Evolutionary conservation across 164 flowering plant genomes (phyloP).

Genomic region (Platanus orientalis): DNA sequence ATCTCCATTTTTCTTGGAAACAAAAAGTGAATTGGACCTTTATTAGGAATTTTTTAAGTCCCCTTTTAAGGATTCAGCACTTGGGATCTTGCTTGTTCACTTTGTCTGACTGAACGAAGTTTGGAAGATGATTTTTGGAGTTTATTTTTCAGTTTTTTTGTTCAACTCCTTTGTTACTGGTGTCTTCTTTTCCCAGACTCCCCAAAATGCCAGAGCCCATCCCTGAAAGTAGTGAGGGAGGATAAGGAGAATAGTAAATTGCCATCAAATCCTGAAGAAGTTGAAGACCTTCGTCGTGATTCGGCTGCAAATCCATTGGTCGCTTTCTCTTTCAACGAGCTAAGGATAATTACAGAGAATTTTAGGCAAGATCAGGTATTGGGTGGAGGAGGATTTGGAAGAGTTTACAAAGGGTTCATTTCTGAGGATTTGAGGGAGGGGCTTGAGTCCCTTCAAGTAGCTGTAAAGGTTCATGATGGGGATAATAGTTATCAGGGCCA

Average conservation of each 20-base stretch:
- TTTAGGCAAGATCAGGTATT: background rate
- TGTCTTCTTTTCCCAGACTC: constrained; percentile 9
- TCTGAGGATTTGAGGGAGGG: constrained; percentile 1
- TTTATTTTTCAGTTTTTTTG: background rate
- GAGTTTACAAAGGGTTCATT: constrained; percentile 2
- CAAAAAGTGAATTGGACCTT: background rate
- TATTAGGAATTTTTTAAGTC: no score
- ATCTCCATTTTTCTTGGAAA: background rate
- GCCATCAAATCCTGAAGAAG: constrained; percentile 2
- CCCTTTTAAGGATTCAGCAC: no score
- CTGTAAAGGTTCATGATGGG: constrained; percentile 3
- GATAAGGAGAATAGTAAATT: constrained; percentile 1
- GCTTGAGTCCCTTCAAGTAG: constrained; percentile 2
- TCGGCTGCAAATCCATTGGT: background rate
- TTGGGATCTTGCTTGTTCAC: no score
- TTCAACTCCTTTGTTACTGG: background rate
- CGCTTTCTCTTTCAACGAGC: background rate
- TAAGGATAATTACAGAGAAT: constrained; percentile 2
- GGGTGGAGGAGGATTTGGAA: constrained; percentile 4
- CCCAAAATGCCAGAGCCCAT: constrained; percentile 11
- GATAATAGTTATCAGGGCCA: constrained; percentile 1
- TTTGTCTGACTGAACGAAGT: no score
- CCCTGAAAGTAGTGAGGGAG: background rate
- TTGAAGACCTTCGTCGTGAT: constrained; percentile 1
- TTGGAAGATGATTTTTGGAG: background rate